Evolutionary conservation across 768 basidiomycete species (phyloP).

Genomic region (Tylopilus vinaceipallidus): DNA sequence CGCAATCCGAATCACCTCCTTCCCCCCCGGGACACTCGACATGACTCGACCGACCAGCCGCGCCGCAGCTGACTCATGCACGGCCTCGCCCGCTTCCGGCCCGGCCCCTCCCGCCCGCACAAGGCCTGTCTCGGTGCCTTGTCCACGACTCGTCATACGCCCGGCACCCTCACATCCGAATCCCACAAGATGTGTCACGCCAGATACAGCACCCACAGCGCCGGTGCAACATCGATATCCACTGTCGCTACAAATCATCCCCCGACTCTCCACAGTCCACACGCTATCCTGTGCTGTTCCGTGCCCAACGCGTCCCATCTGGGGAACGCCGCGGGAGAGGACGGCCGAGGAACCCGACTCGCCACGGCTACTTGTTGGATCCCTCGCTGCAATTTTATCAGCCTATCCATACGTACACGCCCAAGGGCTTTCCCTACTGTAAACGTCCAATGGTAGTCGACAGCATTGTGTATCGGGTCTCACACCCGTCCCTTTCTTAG

Average conservation of each 20-base stretch:
- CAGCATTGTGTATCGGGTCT: neutral
- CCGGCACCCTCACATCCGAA: neutral
- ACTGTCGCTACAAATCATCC: slow-evolving; percentile 12
- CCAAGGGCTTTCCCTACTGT: too few species aligned
- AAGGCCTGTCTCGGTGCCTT: slow-evolving; percentile 17
- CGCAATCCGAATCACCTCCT: slow-evolving; percentile 24
- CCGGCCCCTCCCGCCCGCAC: slow-evolving; percentile 3
- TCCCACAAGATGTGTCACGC: too few species aligned
- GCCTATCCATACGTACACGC: neutral
- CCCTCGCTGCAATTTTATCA: neutral
- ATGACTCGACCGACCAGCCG: neutral
- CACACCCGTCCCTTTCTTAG: slow-evolving; percentile 1
- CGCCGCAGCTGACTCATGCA: slow-evolving; percentile 16
- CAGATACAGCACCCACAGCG: neutral
- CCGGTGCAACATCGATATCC: neutral
- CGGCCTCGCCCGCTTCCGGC: slow-evolving; percentile 5
- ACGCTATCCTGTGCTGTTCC: slow-evolving; percentile 13
- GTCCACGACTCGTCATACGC: neutral
- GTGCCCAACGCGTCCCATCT: neutral
- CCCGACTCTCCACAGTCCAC: slow-evolving; percentile 8
- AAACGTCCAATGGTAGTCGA: too few species aligned
- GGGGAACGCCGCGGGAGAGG: neutral
- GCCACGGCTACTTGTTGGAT: slow-evolving; percentile 6
- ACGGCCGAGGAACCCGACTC: slow-evolving; percentile 1
- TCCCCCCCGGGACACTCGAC: neutral